Evolutionary conservation across 2,329 filamentous ascomycete species (phyloP).

Genomic region (Fonsecaea pugnacius): DNA sequence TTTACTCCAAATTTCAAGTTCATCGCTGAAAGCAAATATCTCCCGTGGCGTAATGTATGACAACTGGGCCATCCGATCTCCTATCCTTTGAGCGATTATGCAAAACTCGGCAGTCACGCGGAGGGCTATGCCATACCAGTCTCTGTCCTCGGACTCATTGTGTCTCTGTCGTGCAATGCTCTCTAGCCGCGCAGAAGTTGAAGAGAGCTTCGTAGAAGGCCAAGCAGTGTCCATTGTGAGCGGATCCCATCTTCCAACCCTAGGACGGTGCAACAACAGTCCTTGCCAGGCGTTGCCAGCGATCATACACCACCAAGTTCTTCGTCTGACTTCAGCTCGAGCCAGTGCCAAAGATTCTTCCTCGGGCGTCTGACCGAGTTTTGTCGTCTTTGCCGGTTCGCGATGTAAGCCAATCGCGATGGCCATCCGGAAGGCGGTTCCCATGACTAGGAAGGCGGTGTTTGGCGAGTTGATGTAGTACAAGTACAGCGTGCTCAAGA

Average conservation of each 20-base stretch:
- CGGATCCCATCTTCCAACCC: slow-evolving; percentile 18
- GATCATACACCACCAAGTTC: slow-evolving; percentile 23
- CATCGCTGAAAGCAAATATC: slow-evolving; percentile 7
- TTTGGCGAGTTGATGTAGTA: slow-evolving; percentile 35
- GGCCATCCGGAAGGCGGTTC: slow-evolving; percentile 45
- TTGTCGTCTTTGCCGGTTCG: slow-evolving; percentile 11
- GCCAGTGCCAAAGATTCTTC: slow-evolving; percentile 9
- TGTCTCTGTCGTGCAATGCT: not conserved
- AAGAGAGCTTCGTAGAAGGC: not conserved
- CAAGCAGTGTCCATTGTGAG: slow-evolving; percentile 18
- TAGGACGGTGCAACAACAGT: slow-evolving; percentile 15
- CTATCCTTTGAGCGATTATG: slow-evolving; percentile 11
- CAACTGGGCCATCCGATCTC: slow-evolving; percentile 8
- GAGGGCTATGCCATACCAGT: slow-evolving; percentile 8
- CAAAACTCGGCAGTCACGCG: slow-evolving; percentile 15
- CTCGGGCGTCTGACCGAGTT: not conserved
- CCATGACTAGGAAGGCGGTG: slow-evolving; percentile 37
- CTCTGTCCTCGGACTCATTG: not conserved
- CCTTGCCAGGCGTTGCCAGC: slow-evolving; percentile 18
- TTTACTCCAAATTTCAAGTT: slow-evolving; percentile 8
- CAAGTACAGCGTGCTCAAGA: slow-evolving; percentile 31
- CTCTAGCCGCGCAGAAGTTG: not conserved
- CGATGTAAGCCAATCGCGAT: slow-evolving; percentile 45
- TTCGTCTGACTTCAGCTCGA: slow-evolving; percentile 13
- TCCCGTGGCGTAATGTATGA: slow-evolving; percentile 10